These are phyloP conservation scores for Phytophthora syringae DNA, from an alignment of 352 stramenopile genomes.

Conservation along the genomic window DNA sequence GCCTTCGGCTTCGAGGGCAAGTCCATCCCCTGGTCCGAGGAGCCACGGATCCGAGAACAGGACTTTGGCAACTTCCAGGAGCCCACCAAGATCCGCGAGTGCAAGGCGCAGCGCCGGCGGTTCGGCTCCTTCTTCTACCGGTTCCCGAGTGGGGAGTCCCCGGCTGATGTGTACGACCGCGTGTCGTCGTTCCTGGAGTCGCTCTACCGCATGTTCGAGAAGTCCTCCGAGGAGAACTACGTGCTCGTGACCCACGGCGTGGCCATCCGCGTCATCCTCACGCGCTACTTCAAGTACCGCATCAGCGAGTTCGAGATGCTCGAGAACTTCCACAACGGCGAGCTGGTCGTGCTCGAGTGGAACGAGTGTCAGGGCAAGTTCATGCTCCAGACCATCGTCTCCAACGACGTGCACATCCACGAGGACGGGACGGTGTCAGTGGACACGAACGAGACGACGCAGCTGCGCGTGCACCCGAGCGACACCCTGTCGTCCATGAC, in stretches of 20 bases:
- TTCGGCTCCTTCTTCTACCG: slow-evolving; percentile 92
- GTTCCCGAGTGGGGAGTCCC: slow-evolving; percentile 88
- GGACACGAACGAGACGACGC: slow-evolving; percentile 51
- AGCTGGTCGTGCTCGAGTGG: slow-evolving; percentile 84
- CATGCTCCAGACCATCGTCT: slow-evolving; percentile 71
- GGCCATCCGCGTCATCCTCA: slow-evolving; percentile 88
- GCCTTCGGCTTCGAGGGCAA: slow-evolving; percentile 63
- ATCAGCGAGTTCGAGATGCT: slow-evolving; percentile 87
- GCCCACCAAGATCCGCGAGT: slow-evolving; percentile 80
- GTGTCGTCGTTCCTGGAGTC: slow-evolving; percentile 90
- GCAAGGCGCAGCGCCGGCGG: slow-evolving; percentile 72
- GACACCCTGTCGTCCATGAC: slow-evolving; percentile 52
- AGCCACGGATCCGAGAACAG: slow-evolving; percentile 89
- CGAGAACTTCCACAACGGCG: slow-evolving; percentile 87
- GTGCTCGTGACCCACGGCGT: slow-evolving; percentile 90
- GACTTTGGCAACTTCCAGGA: slow-evolving; percentile 93
- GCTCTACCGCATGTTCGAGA: slow-evolving; percentile 87
- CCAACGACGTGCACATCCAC: slow-evolving; percentile 59
- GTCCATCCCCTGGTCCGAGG: slow-evolving; percentile 77
- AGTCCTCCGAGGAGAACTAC: slow-evolving; percentile 80
- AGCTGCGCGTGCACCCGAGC: slow-evolving; percentile 58
- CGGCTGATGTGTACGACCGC: slow-evolving; percentile 89
- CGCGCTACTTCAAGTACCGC: slow-evolving; percentile 89
- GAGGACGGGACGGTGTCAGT: slow-evolving; percentile 50
- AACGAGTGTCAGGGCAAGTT: slow-evolving; percentile 67